Conservation (phyloP, 306 rosid species). For the Cicer judaicum region DNA sequence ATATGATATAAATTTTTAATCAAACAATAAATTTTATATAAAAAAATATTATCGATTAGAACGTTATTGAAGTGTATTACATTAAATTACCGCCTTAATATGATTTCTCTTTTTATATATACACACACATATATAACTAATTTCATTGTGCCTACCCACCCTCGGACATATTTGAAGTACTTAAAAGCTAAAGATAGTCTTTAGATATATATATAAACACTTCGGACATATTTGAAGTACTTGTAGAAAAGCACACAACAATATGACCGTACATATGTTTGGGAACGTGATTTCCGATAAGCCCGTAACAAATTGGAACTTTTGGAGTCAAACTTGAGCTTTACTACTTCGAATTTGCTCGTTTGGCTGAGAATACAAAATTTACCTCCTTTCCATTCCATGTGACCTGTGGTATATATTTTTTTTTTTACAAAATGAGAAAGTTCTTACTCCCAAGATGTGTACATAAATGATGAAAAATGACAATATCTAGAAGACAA, state of each 20-base stretch:
- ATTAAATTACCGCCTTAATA: fast-evolving
- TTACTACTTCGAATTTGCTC: constrained; percentile 29
- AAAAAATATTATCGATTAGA: too few species aligned
- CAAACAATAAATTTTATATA: too few species aligned
- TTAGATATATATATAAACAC: too few species aligned
- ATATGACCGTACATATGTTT: constrained; percentile 2
- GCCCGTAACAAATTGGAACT: constrained; percentile 44
- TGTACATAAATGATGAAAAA: not conserved
- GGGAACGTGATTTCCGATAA: constrained; percentile 33
- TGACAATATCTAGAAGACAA: constrained; percentile 30
- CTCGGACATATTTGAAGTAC: too few species aligned
- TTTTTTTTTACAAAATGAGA: constrained; percentile 56
- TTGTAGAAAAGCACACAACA: not conserved
- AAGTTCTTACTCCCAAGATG: constrained; percentile 43
- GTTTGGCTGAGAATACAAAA: constrained; percentile 49
- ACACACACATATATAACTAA: too few species aligned
- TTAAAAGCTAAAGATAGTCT: not conserved
- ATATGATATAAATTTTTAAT: too few species aligned
- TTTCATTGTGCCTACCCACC: too few species aligned
- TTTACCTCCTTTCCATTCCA: constrained; percentile 50
- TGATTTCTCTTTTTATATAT: too few species aligned
- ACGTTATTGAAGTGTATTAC: too few species aligned
- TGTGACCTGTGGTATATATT: constrained; percentile 28
- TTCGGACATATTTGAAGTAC: too few species aligned
- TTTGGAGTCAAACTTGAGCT: constrained; percentile 35